Evolutionary conservation across 2,329 filamentous ascomycete genomes (phyloP), one percentile per base, ranked within the genome.

Genomic region (Clarireedia monteithiana): DNA sequence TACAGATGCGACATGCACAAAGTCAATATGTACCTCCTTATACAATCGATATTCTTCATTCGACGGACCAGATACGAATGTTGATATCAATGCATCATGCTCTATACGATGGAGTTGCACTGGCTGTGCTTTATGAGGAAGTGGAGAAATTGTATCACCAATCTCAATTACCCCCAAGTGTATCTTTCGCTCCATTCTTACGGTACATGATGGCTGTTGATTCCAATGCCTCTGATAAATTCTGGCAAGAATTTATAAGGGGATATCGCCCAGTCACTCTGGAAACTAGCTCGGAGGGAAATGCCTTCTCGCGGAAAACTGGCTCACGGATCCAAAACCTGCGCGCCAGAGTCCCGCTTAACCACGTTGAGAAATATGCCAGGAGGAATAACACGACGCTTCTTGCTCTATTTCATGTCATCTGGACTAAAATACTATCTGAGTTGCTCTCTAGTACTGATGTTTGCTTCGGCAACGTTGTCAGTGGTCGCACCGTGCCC

Each of bases 401-500:
- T 0, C 72, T 92, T 1, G 80, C 85, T 0, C 63, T 89, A 0
- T 79, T 84, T 34, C 90, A 96, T 69, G 76, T 87, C 3, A 77
- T 84, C 1, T 95, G 90, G 89, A 79, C 83, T 0, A 79, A 79
- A 44, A 70, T 88, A 0, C 67, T 96, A 1, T 74, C 79, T 0
- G 72, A 79, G 2, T 72, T 82, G 2, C 76, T 84, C 2, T 68
- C 75, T 1, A 73, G 74, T 5, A 68, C 73, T 0, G 91, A 96
- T 64, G 65, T 96, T 5, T 94, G 89, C 68, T 96, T 96, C 65
- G 91, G 92, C 0, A 94, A 89, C 63, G 85, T 96, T 2, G 79
- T 92, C 55, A 91, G 83, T 65, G 91, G 91, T 1, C 83, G 91
- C 6, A 85, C 84, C 0, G 67, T 89, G 9, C 72, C 81, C 0